Evolutionary conservation across 108 stramenopile species (phyloP), one percentile per base, ranked within the genome.

Genomic region (Stephanodiscus triporus): DNA sequence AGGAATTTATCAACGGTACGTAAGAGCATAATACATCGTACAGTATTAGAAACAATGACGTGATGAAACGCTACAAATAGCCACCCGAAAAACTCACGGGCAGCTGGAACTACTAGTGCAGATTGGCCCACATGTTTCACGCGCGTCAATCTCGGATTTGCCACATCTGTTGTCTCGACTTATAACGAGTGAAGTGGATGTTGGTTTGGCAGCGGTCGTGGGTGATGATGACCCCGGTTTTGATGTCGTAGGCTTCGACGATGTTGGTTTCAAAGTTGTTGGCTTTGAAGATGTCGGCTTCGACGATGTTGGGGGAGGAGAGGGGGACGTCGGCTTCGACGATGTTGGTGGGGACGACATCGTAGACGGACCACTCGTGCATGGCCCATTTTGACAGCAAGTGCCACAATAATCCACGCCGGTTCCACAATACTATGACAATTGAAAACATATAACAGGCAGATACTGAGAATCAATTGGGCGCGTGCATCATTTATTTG

Each of bases 101-200:
- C 73, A 73, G 5, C 65, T 43, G 9, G 24, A 11, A 36, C 19
- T 11, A 19, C 11, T 19, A 40, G 2, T 36, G 32, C 73, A 73
- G 27, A 36, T 50, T 9, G 5, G 2, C 5, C 63, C 34, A 37
- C 73, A 73, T 6, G 23, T 55, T 56, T 73, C 73, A 38, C 63
- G 63, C 11, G 73, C 73, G 54, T 73, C 47, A 24, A 73, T 16
- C 51, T 73, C 73, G 36, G 57, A 59, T n/a, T 45, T 50, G 17
- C 73, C 73, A 43, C 73, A 73, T 20, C 73, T 49, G 32, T 47
- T 17, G 29, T 5, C 49, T 1, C 5, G 6, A 36, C 43, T 32
- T 1, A 60, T 22, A 22, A 66, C 34, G 19, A 66, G 64, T n/a
- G 40, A 20, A 36, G 26, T 22, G 24, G 47, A 27, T 2, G 24